phyloP scores from a whole-genome alignment of 208 protist genomes.

The Porcisia hertigi region DNA sequence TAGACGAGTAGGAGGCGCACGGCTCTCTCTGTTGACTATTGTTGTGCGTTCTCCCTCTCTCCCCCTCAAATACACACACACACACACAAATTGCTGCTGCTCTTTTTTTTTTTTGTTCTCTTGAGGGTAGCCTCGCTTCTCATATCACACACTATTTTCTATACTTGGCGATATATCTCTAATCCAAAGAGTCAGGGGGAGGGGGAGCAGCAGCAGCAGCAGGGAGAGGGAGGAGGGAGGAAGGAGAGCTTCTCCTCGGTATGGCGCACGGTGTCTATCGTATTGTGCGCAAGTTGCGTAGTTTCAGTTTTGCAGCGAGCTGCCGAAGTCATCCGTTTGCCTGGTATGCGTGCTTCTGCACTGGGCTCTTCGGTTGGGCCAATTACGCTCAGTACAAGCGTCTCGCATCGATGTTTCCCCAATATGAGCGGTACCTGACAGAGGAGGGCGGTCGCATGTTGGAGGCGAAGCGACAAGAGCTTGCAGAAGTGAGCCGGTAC shows the following conservation, averaged over 20 bases:
- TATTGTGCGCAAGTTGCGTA: conserved; percentile 49
- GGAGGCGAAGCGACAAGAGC: conserved; percentile 76
- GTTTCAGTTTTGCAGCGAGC: conserved; percentile 58
- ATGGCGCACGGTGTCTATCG: conserved; percentile 24
- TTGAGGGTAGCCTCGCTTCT: not conserved
- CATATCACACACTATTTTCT: no score
- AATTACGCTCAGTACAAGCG: conserved; percentile 82
- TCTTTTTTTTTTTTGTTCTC: not conserved
- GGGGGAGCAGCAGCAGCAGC: no score
- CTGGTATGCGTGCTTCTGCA: conserved; percentile 58
- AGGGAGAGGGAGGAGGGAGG: not conserved
- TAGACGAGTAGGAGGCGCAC: not conserved
- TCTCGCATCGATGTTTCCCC: conserved; percentile 65
- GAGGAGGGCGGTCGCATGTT: conserved; percentile 71
- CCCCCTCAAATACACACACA: not conserved
- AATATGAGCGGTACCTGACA: conserved; percentile 55
- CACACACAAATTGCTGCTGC: not conserved
- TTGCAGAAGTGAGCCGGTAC: conserved; percentile 75
- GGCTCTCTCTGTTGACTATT: not conserved
- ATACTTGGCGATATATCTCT: no score
- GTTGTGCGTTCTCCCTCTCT: not conserved
- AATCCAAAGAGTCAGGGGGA: no score
- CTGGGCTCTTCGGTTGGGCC: conserved; percentile 57
- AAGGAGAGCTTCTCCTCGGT: not conserved
- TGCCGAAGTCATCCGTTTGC: conserved; percentile 53